phyloP scores from a whole-genome alignment of 2,329 filamentous ascomycete species.

The Hypoxylon sp. region DNA sequence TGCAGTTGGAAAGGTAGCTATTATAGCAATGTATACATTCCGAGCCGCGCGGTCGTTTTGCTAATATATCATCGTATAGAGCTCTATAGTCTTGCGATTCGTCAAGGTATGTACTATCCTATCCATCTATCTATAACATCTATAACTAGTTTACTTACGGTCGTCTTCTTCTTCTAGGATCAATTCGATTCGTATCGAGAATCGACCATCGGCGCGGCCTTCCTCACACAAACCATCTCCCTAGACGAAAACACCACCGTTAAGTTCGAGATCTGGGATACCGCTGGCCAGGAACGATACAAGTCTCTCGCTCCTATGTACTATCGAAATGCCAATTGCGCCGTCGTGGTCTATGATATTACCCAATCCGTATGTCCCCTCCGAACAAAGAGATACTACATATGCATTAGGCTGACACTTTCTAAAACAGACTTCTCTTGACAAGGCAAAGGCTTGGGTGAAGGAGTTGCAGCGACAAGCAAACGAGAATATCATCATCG shows the following conservation, averaged over 20 bases:
- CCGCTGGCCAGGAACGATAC: slow-evolving; percentile 97
- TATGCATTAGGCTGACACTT: too few species aligned
- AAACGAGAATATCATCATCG: slow-evolving; percentile 99
- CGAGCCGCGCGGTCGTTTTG: slow-evolving; percentile 35
- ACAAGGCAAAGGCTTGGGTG: slow-evolving; percentile 99
- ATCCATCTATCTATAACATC: slow-evolving; percentile 34
- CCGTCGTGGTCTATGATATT: slow-evolving; percentile 98
- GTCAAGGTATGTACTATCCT: slow-evolving; percentile 75
- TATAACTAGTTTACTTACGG: slow-evolving; percentile 12
- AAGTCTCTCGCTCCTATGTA: slow-evolving; percentile 99
- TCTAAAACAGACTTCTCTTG: slow-evolving; percentile 79
- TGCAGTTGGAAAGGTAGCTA: slow-evolving; percentile 91
- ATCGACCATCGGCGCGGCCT: slow-evolving; percentile 97
- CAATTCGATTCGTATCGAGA: slow-evolving; percentile 98
- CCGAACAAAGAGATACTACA: slow-evolving; percentile 12
- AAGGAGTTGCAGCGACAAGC: slow-evolving; percentile 98
- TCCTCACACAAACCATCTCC: slow-evolving; percentile 98
- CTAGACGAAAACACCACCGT: slow-evolving; percentile 98
- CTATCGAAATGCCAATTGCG: slow-evolving; percentile 99
- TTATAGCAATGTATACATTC: slow-evolving; percentile 10
- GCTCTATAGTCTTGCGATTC: slow-evolving; percentile 96
- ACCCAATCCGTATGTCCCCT: slow-evolving; percentile 86
- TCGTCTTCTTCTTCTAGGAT: slow-evolving; percentile 79
- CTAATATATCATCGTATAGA: slow-evolving; percentile 63
- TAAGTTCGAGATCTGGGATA: slow-evolving; percentile 99